Evolutionary conservation across 2,329 filamentous ascomycete genomes (phyloP), one percentile per base, ranked within the genome.

Genomic region (Nigrograna mackinnonii): DNA sequence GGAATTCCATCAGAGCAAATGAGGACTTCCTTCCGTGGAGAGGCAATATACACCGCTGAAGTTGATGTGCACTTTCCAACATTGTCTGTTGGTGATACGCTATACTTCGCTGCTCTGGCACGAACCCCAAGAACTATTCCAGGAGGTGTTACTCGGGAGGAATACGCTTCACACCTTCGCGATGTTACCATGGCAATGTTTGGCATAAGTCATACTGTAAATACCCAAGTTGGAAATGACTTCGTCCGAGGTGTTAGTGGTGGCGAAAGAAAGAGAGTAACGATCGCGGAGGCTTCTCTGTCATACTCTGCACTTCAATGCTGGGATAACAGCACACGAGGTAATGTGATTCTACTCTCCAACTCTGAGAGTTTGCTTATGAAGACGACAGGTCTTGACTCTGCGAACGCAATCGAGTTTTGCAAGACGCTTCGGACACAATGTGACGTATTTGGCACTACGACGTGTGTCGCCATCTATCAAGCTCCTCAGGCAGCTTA

Each of bases 31-130:
- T 90, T 91, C 68, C 83, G 86, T 28, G 89, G 89, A 49, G 89
- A 94, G 70, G 86, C 86, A 46, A 90, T 92, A 61, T 94, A 92
- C 68, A 90, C 86, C 0, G 87, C 87, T 42, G 88, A 92, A 62
- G 84, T 89, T 20, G 89, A 94, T 61, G 84, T 85, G 2, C 87
- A 91, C 68, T 91, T 91, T 56, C 85, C 87, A 17, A 80, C 85
- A 69, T 67, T 92, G 51, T 83, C 80, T 2, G 87, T 91, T 37
- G 86, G 86, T 22, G 84, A 91, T 53, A 92, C 88, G 2, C 75
- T 92, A 35, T 84, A 83, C 41, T 91, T 91, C 50, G 87, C 88
- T 22, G 86, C 87, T 22, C 46, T 56, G 17, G 54, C 56, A 4
- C 78, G 85, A 39, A 79, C 84, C 38, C 84, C 85, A 9, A 77